Percentiles rank a stretch among this genome's conserved stretches.
phyloP scores from a whole-genome alignment of 2,329 filamentous ascomycete species.

The Fusarium sp. region DNA sequence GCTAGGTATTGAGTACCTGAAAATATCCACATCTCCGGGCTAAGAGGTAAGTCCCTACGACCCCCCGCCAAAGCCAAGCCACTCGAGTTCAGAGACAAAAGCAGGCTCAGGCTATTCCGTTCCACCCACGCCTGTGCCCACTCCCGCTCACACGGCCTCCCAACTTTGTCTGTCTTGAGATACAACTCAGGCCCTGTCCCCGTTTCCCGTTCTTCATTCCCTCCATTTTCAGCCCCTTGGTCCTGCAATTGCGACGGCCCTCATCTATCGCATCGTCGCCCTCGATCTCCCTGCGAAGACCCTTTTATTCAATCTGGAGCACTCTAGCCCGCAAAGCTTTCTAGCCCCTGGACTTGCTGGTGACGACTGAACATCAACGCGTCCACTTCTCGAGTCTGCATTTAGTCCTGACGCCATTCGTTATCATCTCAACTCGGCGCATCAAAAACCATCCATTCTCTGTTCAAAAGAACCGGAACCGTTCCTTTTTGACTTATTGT shows the following conservation, averaged over 20 bases:
- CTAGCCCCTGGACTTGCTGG: slow-evolving; percentile 10
- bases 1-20: slow-evolving; percentile 23
- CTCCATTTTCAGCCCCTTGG: slow-evolving; percentile 35
- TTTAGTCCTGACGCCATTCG: slow-evolving; percentile 5
- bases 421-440: slow-evolving; percentile 21
- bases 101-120: slow-evolving; percentile 37
- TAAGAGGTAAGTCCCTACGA: slow-evolving; percentile 23
- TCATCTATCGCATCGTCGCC: slow-evolving; percentile 37
- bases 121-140: slow-evolving; percentile 42
- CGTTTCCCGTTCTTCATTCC: slow-evolving; percentile 40
- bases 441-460: background rate
- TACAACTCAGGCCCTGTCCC: slow-evolving; percentile 44
- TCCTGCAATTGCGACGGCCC: slow-evolving; percentile 43
- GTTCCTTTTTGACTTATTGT: background rate
- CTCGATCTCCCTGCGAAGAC: slow-evolving; percentile 24
- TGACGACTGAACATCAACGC: slow-evolving; percentile 24
- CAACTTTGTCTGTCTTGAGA: slow-evolving; percentile 44
- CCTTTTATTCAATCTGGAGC: slow-evolving; percentile 14
- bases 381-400: slow-evolving; percentile 18
- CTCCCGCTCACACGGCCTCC: slow-evolving; percentile 35
- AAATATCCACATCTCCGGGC: slow-evolving; percentile 4
- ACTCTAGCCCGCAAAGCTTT: slow-evolving; percentile 14
- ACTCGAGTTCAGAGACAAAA: slow-evolving; percentile 27
- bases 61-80: slow-evolving; percentile 28
- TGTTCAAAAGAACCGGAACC: background rate